Evolutionary conservation across 495 filamentous ascomycete genomes (phyloP).

Genomic region (Aspergillus coremiiformis): DNA sequence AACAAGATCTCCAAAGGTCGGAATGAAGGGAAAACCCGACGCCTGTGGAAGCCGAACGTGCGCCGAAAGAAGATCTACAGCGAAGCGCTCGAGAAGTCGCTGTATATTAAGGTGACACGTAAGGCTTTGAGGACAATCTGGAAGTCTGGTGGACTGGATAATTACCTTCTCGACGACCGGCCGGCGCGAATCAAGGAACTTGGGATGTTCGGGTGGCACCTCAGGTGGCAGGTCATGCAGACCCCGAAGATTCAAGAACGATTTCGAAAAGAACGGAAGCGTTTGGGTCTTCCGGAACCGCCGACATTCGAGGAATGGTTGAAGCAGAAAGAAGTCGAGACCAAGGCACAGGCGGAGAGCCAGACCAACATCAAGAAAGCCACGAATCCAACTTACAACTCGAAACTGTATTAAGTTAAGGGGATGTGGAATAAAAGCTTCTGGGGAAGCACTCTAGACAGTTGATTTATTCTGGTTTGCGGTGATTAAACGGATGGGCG

Average conservation of each 20-base stretch:
- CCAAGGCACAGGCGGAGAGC: slow-evolving; percentile 26
- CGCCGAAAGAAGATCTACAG: slow-evolving; percentile 69
- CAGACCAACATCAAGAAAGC: slow-evolving; percentile 30
- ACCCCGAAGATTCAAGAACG: slow-evolving; percentile 51
- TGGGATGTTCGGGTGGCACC: slow-evolving; percentile 77
- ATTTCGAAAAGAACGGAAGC: slow-evolving; percentile 49
- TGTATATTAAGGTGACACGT: slow-evolving; percentile 70
- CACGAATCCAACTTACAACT: slow-evolving; percentile 32
- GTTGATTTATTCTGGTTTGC: slow-evolving; percentile 5
- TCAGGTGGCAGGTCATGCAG: slow-evolving; percentile 83
- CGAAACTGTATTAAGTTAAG: slow-evolving; percentile 22
- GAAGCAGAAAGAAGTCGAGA: slow-evolving; percentile 31
- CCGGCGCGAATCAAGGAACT: slow-evolving; percentile 69
- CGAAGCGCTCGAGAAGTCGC: slow-evolving; percentile 51
- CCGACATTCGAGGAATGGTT: slow-evolving; percentile 36
- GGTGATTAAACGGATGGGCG: slow-evolving; percentile 15
- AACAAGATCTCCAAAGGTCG: slow-evolving; percentile 73
- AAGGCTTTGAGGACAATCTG: slow-evolving; percentile 77
- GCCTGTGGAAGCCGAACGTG: slow-evolving; percentile 84
- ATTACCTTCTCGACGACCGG: slow-evolving; percentile 75
- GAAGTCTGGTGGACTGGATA: slow-evolving; percentile 81
- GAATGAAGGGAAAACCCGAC: slow-evolving; percentile 75
- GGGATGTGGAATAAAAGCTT: neutral
- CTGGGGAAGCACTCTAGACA: neutral
- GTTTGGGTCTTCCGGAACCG: slow-evolving; percentile 39